phyloP scores from a whole-genome alignment of 768 basidiomycete species.

The Flagelloscypha sp. region DNA sequence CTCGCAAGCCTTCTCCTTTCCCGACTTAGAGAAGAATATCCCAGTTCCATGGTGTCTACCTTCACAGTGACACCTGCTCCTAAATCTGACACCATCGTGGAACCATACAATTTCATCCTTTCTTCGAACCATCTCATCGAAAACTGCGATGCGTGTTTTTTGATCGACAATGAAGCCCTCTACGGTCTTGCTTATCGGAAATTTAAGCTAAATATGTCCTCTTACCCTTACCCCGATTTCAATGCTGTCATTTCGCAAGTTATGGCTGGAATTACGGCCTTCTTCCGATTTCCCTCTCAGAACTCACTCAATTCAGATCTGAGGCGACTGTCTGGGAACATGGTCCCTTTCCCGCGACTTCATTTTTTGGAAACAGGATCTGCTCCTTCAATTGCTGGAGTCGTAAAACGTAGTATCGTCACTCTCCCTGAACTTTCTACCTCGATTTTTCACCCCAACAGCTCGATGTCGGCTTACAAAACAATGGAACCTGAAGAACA shows the following conservation, averaged over 20 bases:
- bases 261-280: conserved; percentile 92
- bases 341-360: conserved; percentile 93
- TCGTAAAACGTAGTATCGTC: too few species aligned
- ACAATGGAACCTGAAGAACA: too few species aligned
- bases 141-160: conserved; percentile 75
- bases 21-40: conserved; percentile 72
- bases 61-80: conserved; percentile 44
- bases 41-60: conserved; percentile 41
- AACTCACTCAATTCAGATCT: conserved; percentile 53
- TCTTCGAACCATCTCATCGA: conserved; percentile 87
- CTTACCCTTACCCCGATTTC: conserved; percentile 3
- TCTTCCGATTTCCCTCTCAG: conserved; percentile 89
- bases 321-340: conserved; percentile 86
- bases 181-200: conserved; percentile 24
- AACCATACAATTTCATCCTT: conserved; percentile 83
- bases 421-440: too few species aligned
- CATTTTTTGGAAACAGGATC: conserved; percentile 21
- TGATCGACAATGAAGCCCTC: conserved; percentile 85
- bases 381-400: too few species aligned
- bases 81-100: conserved; percentile 44
- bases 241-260: conserved; percentile 70
- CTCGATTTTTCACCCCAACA: too few species aligned
- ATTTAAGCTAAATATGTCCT: conserved; percentile 1
- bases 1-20: conserved; percentile 73
- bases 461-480: too few species aligned